These are phyloP conservation scores for Tolypocladium nubicola DNA, from an alignment of 2,329 filamentous ascomycete genomes.

Conservation along the genomic window DNA sequence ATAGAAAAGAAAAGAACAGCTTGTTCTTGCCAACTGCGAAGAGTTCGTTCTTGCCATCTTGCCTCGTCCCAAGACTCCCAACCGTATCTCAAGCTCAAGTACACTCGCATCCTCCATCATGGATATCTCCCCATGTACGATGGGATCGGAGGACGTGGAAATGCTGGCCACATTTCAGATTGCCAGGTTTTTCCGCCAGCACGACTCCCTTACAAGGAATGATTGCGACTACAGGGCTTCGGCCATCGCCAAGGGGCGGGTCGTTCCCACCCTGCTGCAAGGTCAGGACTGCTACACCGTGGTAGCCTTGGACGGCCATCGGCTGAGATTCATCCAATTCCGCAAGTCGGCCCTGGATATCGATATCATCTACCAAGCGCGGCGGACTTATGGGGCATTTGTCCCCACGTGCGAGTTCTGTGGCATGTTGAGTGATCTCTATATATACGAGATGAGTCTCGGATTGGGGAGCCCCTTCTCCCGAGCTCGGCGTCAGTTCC, in stretches of 20 bases:
- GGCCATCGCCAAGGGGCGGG: slow-evolving; percentile 2
- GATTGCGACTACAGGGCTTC: slow-evolving; percentile 6
- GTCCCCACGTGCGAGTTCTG: slow-evolving; percentile 4
- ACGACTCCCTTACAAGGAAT: slow-evolving; percentile 1
- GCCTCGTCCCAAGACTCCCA: neutral
- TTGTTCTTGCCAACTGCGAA: too few species aligned
- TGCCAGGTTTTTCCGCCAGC: slow-evolving; percentile 3
- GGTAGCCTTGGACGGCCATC: neutral
- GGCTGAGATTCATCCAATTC: slow-evolving; percentile 8
- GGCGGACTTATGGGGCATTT: slow-evolving; percentile 4
- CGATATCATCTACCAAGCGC: slow-evolving; percentile 5
- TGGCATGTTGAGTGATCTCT: slow-evolving; percentile 3
- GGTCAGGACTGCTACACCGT: slow-evolving; percentile 11
- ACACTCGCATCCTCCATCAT: neutral
- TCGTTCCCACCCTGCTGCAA: slow-evolving; percentile 9
- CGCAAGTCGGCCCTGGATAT: slow-evolving; percentile 5
- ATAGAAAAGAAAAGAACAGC: too few species aligned
- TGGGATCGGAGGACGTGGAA: slow-evolving; percentile 1
- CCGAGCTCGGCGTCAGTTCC: slow-evolving; percentile 3
- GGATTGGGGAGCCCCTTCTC: slow-evolving; percentile 6
- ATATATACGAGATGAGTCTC: slow-evolving; percentile 7
- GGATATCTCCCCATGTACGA: slow-evolving; percentile 4
- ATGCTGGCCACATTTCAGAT: slow-evolving; percentile 5
- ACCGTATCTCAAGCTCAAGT: neutral
- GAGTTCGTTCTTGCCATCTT: too few species aligned